Base-by-base conservation (phyloP, 805 yeast genomes). In the Hanseniaspora taiwanica region DNA sequence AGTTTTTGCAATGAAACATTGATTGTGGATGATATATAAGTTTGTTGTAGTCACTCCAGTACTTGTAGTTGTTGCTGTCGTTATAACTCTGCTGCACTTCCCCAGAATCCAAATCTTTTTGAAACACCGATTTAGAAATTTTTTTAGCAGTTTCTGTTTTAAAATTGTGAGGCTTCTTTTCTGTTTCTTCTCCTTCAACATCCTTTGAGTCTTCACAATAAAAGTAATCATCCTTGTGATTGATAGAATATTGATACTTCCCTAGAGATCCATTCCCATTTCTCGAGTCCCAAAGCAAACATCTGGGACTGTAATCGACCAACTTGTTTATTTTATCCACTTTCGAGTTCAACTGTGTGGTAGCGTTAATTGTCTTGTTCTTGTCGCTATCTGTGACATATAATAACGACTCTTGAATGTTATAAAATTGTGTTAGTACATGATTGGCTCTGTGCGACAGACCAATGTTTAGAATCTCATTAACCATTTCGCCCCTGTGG, bases 31-130 rank as follows among this genome's bases (percentile, higher is more conserved):
- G 70, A 51, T 75, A 75, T 3, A 81, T 69, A 39, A 86, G 69
- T 47, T 76, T 71, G 32, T 78, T 68, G 52, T 79, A 83, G 51
- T 84, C 94, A 0, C 91, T 69, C 96, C 96, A 89, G 48, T 74
- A 81, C 21, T 55, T 56, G 0, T 83, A 71, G 34, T 68, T 69
- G 1, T 55, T 52, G 0, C 46, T 45, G 4, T 50, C 56, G 32
- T 82, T 58, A 20, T 47, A 44, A 1, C 18, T 17, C 10, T 18
- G n/a, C 27, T 48, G 39, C 3, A n/a, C n/a, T 47, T 35, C 44
- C 0, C 72, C 73, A 2, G 54, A 36, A 56, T 83, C 94, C 25
- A 86, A 58, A 1, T 76, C 72, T 27, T 45, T 46, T 54, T 83
- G 94, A 53, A 78, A 86, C 17, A 66, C 68, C 46, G 75, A 76